Conservation (phyloP, 495 filamentous ascomycete genomes). For the Lindgomyces ingoldianus region DNA sequence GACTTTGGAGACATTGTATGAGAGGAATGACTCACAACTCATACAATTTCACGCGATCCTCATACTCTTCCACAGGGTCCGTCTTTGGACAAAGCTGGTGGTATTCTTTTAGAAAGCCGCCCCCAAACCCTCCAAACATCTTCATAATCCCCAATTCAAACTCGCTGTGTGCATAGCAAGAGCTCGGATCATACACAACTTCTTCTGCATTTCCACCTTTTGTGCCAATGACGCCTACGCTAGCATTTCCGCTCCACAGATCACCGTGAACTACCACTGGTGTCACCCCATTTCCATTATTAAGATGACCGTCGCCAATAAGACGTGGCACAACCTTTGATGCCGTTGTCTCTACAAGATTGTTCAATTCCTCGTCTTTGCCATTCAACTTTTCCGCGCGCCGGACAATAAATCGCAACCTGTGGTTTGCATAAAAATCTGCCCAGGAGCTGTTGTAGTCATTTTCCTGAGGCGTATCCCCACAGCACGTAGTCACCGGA, state of each 20-base stretch:
- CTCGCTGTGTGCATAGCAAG: slow-evolving; percentile 82
- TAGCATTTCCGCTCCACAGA: slow-evolving; percentile 85
- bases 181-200: slow-evolving; percentile 80
- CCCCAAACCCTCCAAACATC: slow-evolving; percentile 91
- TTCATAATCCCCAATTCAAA: slow-evolving; percentile 92
- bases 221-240: slow-evolving; percentile 62
- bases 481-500: slow-evolving; percentile 80
- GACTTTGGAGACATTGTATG: not conserved
- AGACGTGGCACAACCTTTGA: slow-evolving; percentile 67
- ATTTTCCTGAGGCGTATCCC: slow-evolving; percentile 80
- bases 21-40: slow-evolving; percentile 58
- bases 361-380: slow-evolving; percentile 58
- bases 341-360: slow-evolving; percentile 64
- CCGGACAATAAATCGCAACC: slow-evolving; percentile 64
- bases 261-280: slow-evolving; percentile 89
- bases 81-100: slow-evolving; percentile 70
- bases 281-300: slow-evolving; percentile 56
- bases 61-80: slow-evolving; percentile 81
- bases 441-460: slow-evolving; percentile 68
- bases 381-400: slow-evolving; percentile 64
- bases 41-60: slow-evolving; percentile 77
- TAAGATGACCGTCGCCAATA: slow-evolving; percentile 66
- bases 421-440: slow-evolving; percentile 76
- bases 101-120: slow-evolving; percentile 73
- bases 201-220: slow-evolving; percentile 64